Conservation (phyloP, 306 rosid genomes). For the Acacia acuminata region DNA sequence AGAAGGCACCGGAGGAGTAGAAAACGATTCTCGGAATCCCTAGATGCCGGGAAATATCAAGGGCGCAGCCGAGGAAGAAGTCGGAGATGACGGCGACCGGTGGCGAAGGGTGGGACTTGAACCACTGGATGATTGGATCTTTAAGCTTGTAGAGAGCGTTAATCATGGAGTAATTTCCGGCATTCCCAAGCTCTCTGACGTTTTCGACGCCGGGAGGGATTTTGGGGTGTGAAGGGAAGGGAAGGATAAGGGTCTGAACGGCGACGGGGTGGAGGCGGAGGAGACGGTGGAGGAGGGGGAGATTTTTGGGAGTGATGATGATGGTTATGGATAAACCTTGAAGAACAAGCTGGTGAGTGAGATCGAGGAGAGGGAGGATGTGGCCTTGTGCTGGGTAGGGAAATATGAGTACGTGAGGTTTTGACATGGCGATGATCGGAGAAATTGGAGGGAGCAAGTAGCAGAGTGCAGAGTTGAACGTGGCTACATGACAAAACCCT, state of each 20-base stretch:
- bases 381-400: slow-evolving; percentile 66
- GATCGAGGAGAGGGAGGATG: slow-evolving; percentile 47
- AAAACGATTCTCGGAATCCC: slow-evolving; percentile 43
- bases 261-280: slow-evolving; percentile 37
- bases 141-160: slow-evolving; percentile 40
- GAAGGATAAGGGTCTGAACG: slow-evolving; percentile 41
- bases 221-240: slow-evolving; percentile 53
- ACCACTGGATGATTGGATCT: slow-evolving; percentile 45
- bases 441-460: too few species aligned
- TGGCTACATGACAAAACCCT: too few species aligned
- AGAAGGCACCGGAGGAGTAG: slow-evolving; percentile 18
- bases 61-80: slow-evolving; percentile 59
- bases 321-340: slow-evolving; percentile 40
- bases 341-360: slow-evolving; percentile 46
- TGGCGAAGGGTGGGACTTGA: slow-evolving; percentile 49
- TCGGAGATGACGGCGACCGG: slow-evolving; percentile 58
- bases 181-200: slow-evolving; percentile 44
- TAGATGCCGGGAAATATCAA: slow-evolving; percentile 33
- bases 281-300: slow-evolving; percentile 36
- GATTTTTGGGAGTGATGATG: slow-evolving; percentile 54
- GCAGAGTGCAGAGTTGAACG: too few species aligned
- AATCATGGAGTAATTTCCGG: slow-evolving; percentile 34
- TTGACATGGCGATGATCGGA: background rate
- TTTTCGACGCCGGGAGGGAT: slow-evolving; percentile 47
- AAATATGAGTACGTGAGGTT: slow-evolving; percentile 44